Evolutionary conservation across 306 rosid genomes (phyloP), one percentile per base, ranked within the genome.

Genomic region (Aeschynomene evenia): DNA sequence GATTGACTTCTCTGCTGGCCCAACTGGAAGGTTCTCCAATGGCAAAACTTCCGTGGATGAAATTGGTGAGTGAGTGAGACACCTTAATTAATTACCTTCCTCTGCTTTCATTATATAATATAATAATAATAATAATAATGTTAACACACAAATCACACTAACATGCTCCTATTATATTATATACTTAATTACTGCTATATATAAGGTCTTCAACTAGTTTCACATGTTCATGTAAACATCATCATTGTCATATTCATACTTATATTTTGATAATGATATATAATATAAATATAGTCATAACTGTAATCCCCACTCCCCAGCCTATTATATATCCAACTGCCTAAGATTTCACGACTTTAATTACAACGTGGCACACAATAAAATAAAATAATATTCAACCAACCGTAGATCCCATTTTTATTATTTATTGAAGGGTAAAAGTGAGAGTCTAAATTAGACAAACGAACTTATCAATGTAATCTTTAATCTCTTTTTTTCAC

Each of bases 1-100:
- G 72, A 83, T 91, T 45, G 99, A 94, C 72, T 88, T 81, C 28
- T 28, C 48, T 34, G 69, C 59, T 3, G 98, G 97, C 9, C 89
- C 98, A 8, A 82, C 95, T 7, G 97, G 99, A 61, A 84, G 99
- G 59, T 94, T 94, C 48, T 90, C 89, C 51, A 94, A 94, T 72
- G 97, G 99, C 22, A 94, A 91, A 84, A 88, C 96, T 8, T 64
- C 75, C 0, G 92, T 80, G 8, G 99, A 94, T 73, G 88, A 88
- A 2, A 16, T 94, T 23, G 95, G 96, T 94, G 33, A 88, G 89
- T n/a, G n/a, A n/a, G n/a, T n/a, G n/a, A n/a, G n/a, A n/a, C n/a
- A n/a, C n/a, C n/a, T n/a, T n/a, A n/a, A n/a, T n/a, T n/a, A n/a
- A n/a, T n/a, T n/a, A n/a, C n/a, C n/a, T n/a, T n/a, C n/a, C n/a